A percentile compares a stretch with the other conserved stretches of the same genome.
Evolutionary conservation across 176 grass and related monocot species (phyloP).

Genomic region (Cenchrus americanus): DNA sequence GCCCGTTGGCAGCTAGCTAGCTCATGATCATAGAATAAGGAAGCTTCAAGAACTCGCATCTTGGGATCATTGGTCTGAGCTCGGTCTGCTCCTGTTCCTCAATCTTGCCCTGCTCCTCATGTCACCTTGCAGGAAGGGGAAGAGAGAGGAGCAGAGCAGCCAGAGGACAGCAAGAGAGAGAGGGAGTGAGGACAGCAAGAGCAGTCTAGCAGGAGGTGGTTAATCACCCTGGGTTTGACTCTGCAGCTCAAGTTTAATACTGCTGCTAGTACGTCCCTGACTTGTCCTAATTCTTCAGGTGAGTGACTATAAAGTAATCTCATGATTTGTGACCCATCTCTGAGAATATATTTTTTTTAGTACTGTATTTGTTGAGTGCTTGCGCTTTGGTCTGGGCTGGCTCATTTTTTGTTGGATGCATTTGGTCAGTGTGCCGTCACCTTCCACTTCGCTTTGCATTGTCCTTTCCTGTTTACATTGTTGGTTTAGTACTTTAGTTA

Average conservation of each 20-base stretch:
- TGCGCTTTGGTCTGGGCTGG: neutral
- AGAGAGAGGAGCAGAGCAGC: too few relatives aligned
- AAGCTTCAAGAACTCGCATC: slow-evolving; percentile 18
- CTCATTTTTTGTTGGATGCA: slow-evolving; percentile 26
- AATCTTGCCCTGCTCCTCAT: neutral
- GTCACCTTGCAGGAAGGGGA: slow-evolving; percentile 9
- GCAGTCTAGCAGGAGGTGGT: neutral
- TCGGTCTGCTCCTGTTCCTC: neutral
- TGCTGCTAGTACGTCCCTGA: neutral
- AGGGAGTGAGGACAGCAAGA: neutral
- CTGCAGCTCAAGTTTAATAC: slow-evolving; percentile 38
- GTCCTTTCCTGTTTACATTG: neutral
- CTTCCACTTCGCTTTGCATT: slow-evolving; percentile 19
- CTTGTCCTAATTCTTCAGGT: slow-evolving; percentile 40
- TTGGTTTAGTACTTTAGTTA: neutral
- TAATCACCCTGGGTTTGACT: slow-evolving; percentile 42
- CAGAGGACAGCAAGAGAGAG: neutral
- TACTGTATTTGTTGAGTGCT: slow-evolving; percentile 18
- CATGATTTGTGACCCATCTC: slow-evolving; percentile 20
- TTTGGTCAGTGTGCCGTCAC: slow-evolving; percentile 26
- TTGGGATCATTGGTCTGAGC: neutral
- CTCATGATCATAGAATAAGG: neutral
- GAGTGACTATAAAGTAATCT: slow-evolving; percentile 13
- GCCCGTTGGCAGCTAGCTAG: neutral
- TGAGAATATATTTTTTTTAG: neutral